Evolutionary conservation across 306 rosid genomes (phyloP).

Genomic region (Prunus mume): DNA sequence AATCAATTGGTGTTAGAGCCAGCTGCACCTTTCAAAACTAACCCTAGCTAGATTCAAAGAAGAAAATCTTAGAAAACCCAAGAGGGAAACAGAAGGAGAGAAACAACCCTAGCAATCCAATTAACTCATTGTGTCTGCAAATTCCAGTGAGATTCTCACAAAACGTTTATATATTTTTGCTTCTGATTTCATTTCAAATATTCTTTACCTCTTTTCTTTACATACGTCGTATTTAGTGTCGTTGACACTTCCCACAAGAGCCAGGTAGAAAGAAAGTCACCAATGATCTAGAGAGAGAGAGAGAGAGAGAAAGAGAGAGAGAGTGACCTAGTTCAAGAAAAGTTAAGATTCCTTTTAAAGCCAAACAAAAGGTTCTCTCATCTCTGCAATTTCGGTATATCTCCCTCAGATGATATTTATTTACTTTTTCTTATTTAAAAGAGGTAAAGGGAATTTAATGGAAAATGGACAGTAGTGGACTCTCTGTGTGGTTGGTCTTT

Average conservation of each 20-base stretch:
- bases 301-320: slow-evolving; percentile 1
- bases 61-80: too few species aligned
- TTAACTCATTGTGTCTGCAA: background rate
- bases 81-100: background rate
- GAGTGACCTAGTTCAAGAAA: background rate
- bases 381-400: background rate
- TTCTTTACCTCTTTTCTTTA: background rate
- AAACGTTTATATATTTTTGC: background rate
- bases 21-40: background rate
- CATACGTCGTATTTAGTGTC: too few species aligned
- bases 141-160: background rate
- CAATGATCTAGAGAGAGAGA: background rate
- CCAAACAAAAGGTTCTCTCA: background rate
- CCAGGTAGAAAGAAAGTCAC: slow-evolving; percentile 2
- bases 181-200: background rate
- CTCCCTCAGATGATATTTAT: too few species aligned
- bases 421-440: too few species aligned
- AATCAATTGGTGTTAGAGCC: background rate
- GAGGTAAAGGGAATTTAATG: too few species aligned
- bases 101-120: background rate
- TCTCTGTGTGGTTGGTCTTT: too few species aligned
- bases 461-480: too few species aligned
- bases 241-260: background rate
- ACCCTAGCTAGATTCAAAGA: too few species aligned
- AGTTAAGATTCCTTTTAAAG: slow-evolving; percentile 2